Conservation (phyloP, 2,329 filamentous ascomycete species). For the Aspergillus calidoustus region DNA sequence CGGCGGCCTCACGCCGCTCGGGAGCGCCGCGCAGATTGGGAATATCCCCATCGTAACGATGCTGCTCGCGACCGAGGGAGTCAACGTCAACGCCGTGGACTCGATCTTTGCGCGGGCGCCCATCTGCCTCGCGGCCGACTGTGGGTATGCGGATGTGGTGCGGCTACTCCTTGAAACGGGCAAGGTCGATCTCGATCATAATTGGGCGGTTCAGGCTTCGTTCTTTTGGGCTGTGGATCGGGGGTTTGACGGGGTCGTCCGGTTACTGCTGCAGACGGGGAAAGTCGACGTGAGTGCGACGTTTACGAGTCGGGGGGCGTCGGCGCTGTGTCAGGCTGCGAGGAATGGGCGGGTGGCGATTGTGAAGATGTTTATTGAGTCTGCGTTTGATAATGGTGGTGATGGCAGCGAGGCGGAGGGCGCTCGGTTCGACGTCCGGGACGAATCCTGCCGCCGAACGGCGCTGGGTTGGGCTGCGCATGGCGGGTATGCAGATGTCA, state of each 20-base stretch:
- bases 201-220: neutral
- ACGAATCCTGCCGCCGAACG: neutral
- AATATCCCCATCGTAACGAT: neutral
- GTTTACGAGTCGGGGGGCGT: neutral
- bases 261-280: neutral
- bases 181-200: neutral
- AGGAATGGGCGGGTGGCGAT: neutral
- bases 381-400: neutral
- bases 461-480: neutral
- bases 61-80: neutral
- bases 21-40: neutral
- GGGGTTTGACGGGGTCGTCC: neutral
- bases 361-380: neutral
- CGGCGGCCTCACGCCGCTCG: neutral
- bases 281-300: neutral
- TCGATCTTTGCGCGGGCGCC: neutral
- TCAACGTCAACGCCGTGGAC: neutral
- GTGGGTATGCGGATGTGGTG: neutral
- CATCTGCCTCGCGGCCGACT: neutral
- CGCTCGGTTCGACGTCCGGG: neutral
- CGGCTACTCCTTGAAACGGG: neutral
- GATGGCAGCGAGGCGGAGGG: neutral
- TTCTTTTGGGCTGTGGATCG: neutral
- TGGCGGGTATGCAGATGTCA: neutral
- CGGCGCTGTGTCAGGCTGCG: neutral